These are phyloP conservation scores for Candida tetrigidarum DNA, from an alignment of 1,139 yeast genomes.

Conservation along the genomic window DNA sequence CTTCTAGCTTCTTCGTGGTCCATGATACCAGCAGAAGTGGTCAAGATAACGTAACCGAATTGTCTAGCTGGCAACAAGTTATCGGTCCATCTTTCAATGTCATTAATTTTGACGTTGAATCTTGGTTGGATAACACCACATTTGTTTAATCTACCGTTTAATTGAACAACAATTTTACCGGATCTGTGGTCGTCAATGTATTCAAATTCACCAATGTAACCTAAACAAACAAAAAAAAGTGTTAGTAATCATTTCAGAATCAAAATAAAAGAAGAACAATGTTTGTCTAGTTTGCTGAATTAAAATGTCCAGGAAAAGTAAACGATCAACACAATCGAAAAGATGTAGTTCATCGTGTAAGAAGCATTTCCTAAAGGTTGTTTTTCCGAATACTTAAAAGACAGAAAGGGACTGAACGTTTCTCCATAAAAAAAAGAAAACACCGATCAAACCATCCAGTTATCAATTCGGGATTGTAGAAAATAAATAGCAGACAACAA, in stretches of 20 bases:
- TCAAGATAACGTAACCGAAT: constrained; percentile 94
- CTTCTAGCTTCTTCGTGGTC: constrained; percentile 99
- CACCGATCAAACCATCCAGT: constrained; percentile 95
- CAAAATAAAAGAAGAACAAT: not conserved
- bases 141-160: constrained; percentile 98
- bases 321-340: constrained; percentile 51
- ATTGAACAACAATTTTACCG: constrained; percentile 95
- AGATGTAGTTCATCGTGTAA: constrained; percentile 60
- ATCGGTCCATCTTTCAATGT: constrained; percentile 97
- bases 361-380: constrained; percentile 67
- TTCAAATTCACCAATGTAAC: constrained; percentile 99
- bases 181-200: constrained; percentile 99
- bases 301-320: constrained; percentile 73
- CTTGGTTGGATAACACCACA: constrained; percentile 99
- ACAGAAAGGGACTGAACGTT: constrained; percentile 82
- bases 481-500: constrained; percentile 8
- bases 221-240: constrained; percentile 9
- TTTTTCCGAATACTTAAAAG: constrained; percentile 96
- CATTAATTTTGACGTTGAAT: constrained; percentile 92
- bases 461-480: constrained; percentile 75
- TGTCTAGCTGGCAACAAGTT: constrained; percentile 98
- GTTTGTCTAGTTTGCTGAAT: not conserved
- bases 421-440: constrained; percentile 11
- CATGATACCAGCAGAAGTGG: constrained; percentile 99
- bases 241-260: constrained; percentile 17